Evolutionary conservation across 2,329 filamentous ascomycete species (phyloP), one percentile per base, ranked within the genome.

Genomic region (Ilyonectria mors-panacis): DNA sequence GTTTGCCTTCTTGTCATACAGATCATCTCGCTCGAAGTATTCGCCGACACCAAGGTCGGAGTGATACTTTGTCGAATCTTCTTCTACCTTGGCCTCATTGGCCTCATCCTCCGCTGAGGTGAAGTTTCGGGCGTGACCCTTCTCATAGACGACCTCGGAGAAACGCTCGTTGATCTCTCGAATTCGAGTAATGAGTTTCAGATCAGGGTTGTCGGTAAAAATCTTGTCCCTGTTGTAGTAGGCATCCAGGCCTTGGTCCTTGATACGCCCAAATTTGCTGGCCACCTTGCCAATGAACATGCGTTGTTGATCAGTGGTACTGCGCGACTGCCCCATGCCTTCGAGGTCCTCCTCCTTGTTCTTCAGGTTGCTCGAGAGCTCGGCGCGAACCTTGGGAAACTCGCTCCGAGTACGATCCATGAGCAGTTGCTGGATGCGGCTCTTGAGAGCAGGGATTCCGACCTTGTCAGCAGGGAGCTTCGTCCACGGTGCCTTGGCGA

Each of bases 151-250:
- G 0, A 68, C 30, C 0, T 68, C 23, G 2, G 76, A 71, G 30
- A 85, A 85, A 0, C 13, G 62, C 9, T 84, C 80, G 9, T 82
- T 83, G 13, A 83, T 71, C 23, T 78, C 72, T 0, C 81, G 70
- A 9, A 85, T 78, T 0, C 69, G 69, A 0, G 83, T 85, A 33
- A 84, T 79, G 2, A 85, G 78, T 37, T 77, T 78, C 2, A 84
- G 51, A 0, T 77, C 63, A 0, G 69, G 65, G 0, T 76, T 28
- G 0, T 71, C 44, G 15, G 33, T 9, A 44, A 84, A 84, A 0
- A 80, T 69, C 0, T 62, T 26, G 17, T 80, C 67, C 0, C 77
- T 69, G 0, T 73, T 72, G 53, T 85, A 85, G 4, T 80, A 73
- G 0, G 75, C 82, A 15, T 82, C 78, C 0, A 84, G 73, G 0